These are phyloP conservation scores for Clitoria ternatea DNA, from an alignment of 306 rosid species.

Conservation along the genomic window DNA sequence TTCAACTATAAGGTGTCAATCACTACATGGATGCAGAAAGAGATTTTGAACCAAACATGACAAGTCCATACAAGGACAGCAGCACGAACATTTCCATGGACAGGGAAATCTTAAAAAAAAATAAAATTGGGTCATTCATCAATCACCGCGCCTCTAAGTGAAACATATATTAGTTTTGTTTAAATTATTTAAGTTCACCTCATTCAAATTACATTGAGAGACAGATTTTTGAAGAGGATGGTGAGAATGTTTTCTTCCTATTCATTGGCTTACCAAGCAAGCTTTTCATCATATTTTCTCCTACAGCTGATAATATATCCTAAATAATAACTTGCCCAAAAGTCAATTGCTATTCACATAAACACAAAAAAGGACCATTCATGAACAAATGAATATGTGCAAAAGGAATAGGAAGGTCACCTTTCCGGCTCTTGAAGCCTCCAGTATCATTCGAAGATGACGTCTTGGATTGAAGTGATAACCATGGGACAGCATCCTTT, in stretches of 20 bases:
- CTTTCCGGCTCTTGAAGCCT: slow-evolving; percentile 78
- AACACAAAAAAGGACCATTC: slow-evolving; percentile 4
- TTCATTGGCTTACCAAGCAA: neutral
- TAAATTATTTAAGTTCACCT: neutral
- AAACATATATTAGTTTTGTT: neutral
- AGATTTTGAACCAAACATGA: neutral
- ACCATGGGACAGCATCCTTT: slow-evolving; percentile 63
- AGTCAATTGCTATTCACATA: neutral
- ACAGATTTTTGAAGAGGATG: neutral
- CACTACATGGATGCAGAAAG: neutral
- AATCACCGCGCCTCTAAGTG: neutral
- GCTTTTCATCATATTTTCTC: neutral
- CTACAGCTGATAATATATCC: neutral
- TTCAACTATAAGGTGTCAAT: neutral
- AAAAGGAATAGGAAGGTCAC: slow-evolving; percentile 34
- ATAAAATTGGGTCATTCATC: neutral
- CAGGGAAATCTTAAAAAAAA: neutral
- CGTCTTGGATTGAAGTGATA: slow-evolving; percentile 82
- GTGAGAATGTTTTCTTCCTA: slow-evolving; percentile 7
- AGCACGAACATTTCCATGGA: neutral
- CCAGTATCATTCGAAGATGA: slow-evolving; percentile 76
- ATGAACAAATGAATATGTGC: neutral
- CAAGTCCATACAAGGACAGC: neutral
- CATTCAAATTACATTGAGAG: neutral
- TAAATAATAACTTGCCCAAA: neutral